phyloP scores from a whole-genome alignment of 441 rosid genomes.

The Syzygium syzygioides region DNA sequence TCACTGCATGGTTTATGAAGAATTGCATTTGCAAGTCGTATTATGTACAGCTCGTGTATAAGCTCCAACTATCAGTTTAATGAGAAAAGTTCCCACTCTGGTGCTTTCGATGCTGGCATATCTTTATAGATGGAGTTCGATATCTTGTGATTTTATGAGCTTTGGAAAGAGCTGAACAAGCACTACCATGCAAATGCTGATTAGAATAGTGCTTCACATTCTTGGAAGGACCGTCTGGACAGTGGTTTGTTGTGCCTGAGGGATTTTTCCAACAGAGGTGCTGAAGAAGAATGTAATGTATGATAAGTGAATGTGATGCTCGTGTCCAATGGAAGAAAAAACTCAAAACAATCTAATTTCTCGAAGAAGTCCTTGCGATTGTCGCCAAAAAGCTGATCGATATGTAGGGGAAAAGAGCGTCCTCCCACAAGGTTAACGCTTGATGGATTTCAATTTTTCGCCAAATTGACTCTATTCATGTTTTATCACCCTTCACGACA shows the following conservation, averaged over 20 bases:
- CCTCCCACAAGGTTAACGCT: neutral
- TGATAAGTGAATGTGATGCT: neutral
- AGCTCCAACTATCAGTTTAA: neutral
- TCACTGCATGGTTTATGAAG: neutral
- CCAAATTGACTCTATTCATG: neutral
- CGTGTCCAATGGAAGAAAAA: neutral
- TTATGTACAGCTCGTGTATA: neutral
- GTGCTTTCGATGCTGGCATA: neutral
- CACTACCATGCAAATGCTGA: neutral
- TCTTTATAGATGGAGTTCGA: neutral
- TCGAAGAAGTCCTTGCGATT: neutral
- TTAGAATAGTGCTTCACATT: neutral
- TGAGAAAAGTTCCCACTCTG: neutral
- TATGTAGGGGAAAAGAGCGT: neutral
- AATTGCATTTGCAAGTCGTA: neutral
- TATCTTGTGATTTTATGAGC: neutral
- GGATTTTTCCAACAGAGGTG: neutral
- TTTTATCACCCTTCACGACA: neutral
- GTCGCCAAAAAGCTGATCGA: neutral
- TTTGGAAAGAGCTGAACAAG: neutral
- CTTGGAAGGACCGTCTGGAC: neutral
- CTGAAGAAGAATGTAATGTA: neutral
- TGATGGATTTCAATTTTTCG: neutral
- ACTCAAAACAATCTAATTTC: neutral
- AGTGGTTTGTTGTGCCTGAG: neutral